A percentile compares a stretch with the other conserved stretches of the same genome.
phyloP scores from a whole-genome alignment of 2,329 filamentous ascomycete species.

The Dichotomopilus funicola region DNA sequence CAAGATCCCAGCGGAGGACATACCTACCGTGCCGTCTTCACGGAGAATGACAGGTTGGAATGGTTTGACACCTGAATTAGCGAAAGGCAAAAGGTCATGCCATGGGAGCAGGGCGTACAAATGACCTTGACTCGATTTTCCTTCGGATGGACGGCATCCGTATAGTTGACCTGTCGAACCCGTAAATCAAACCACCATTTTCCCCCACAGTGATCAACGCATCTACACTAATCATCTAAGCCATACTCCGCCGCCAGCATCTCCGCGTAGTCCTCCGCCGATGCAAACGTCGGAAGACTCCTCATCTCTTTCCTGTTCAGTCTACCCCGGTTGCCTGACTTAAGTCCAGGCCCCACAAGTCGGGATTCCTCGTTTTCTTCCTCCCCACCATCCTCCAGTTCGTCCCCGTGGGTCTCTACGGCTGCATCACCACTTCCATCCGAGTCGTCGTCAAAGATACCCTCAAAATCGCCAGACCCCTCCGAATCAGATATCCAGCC shows the following conservation, averaged over 20 bases:
- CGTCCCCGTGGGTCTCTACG: not conserved
- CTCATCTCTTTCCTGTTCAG: slow-evolving; percentile 79
- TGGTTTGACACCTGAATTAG: slow-evolving; percentile 45
- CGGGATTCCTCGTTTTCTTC: slow-evolving; percentile 32
- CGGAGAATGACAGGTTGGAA: slow-evolving; percentile 40
- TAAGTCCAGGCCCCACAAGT: not conserved
- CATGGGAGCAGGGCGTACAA: too few relatives aligned
- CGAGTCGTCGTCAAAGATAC: slow-evolving; percentile 36
- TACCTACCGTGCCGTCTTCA: slow-evolving; percentile 41
- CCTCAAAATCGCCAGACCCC: slow-evolving; percentile 31
- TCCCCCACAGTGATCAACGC: not conserved
- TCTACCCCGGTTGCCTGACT: slow-evolving; percentile 36
- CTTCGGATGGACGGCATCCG: too few relatives aligned
- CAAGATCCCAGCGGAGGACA: slow-evolving; percentile 38
- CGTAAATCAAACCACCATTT: not conserved
- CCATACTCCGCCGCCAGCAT: slow-evolving; percentile 65
- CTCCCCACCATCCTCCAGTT: slow-evolving; percentile 30
- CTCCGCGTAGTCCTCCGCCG: slow-evolving; percentile 86
- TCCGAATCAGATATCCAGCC: slow-evolving; percentile 37
- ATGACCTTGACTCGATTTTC: too few relatives aligned
- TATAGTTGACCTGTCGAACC: not conserved
- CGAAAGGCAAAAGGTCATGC: too few relatives aligned
- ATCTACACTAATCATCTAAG: slow-evolving; percentile 23
- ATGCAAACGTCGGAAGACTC: slow-evolving; percentile 86
- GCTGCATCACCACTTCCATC: slow-evolving; percentile 34